Evolutionary conservation across 768 basidiomycete genomes (phyloP), one percentile per base, ranked within the genome.

Genomic region (Lentinula guzmanii): DNA sequence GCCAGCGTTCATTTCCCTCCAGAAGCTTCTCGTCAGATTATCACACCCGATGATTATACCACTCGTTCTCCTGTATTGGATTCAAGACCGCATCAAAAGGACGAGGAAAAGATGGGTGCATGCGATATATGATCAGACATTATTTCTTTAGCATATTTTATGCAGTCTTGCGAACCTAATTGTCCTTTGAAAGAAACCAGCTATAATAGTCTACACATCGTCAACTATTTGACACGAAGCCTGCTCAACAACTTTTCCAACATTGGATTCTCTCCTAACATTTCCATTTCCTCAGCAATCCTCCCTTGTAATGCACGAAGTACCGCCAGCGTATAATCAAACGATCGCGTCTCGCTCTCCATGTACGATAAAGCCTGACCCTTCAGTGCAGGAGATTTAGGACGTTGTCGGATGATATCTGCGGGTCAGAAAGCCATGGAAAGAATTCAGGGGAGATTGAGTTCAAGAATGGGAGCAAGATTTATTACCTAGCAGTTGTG

Each of bases 351-450:
- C 34, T 82, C 80, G 18, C 85, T 76, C 52, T 79, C 79, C 65
- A 98, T 84, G 70, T 95, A 95, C 16, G 79, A 72, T 58, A 98
- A 91, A 2, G 87, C 82, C 70, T 94, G 88, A 2, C 74, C 72
- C 71, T 98, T 98, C 43, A 93, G 80, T 0, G 89, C 89, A 1
- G 89, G 86, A 0, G 89, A 90, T 5, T 84, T 79, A 0, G 95
- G 93, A 0, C 90, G 82, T 74, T 96, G 93, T 69, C 93, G 90
- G 3, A 98, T 84, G 35, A 96, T 88, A 65, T 95, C 51, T 60
- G 39, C 16, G 9, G 54, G 41, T 21, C 15, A 37, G 53, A 39
- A 16, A 16, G 15, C 1, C 3, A 33, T 16, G 35, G 37, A 11
- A 41, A 5, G 7, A 1, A 39, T 15, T 53, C 24, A 8, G n/a